Conservation (phyloP, 2,329 filamentous ascomycete genomes). For the Aspergillus viridinutans region DNA sequence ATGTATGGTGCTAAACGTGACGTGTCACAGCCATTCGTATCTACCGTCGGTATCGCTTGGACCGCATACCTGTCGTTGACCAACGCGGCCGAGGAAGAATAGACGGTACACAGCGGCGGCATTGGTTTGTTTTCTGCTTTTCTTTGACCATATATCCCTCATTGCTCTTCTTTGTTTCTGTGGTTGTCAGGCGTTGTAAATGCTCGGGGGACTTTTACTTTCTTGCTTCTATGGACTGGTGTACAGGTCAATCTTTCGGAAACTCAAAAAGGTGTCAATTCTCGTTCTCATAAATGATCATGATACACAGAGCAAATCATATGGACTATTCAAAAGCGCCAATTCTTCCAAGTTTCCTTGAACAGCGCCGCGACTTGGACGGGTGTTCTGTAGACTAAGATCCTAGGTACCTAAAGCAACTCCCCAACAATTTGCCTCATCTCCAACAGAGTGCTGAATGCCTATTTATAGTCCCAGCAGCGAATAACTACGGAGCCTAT, state of each 20-base stretch:
- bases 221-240: constrained; percentile 8
- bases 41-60: constrained; percentile 93
- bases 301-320: background rate
- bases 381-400: background rate
- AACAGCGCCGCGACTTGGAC: too few species aligned
- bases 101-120: constrained; percentile 11
- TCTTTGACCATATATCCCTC: background rate
- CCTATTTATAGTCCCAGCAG: constrained; percentile 15
- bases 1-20: constrained; percentile 2
- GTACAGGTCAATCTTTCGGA: constrained; percentile 10
- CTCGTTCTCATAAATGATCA: background rate
- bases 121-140: background rate
- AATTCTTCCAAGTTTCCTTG: background rate
- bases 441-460: constrained; percentile 6
- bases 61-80: constrained; percentile 92
- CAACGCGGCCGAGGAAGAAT: constrained; percentile 74
- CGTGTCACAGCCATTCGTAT: constrained; percentile 75
- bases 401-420: background rate
- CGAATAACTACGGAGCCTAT: background rate
- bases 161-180: constrained; percentile 1
- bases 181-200: constrained; percentile 15
- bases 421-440: background rate
- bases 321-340: background rate
- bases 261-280: background rate
- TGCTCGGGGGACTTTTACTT: constrained; percentile 3